A percentile compares a stretch with the other conserved stretches of the same genome.
Conservation (phyloP, 2,329 filamentous ascomycete genomes). For the Botrytis elliptica region DNA sequence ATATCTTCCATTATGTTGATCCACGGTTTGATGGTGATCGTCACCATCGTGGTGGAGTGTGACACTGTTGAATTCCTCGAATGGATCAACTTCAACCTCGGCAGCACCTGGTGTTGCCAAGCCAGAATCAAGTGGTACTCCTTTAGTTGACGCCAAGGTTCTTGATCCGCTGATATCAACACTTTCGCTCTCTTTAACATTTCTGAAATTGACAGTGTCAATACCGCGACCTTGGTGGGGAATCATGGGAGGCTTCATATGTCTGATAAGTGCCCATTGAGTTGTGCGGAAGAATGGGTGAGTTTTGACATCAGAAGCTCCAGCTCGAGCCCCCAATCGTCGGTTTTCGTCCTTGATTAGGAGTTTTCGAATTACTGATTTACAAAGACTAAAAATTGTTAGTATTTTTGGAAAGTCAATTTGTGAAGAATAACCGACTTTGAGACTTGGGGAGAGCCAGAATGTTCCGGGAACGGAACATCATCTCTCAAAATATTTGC, state of each 20-base stretch:
- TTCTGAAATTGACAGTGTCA: conserved; percentile 95
- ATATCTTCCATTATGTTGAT: conserved; percentile 38
- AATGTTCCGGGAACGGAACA: conserved; percentile 90
- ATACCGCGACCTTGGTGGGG: conserved; percentile 86
- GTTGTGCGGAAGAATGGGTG: conserved; percentile 96
- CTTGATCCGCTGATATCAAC: conserved; percentile 72
- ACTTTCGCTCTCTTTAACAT: conserved; percentile 95
- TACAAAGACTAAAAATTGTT: conserved; percentile 71
- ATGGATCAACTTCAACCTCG: conserved; percentile 79
- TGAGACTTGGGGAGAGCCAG: conserved; percentile 79
- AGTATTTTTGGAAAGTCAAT: conserved; percentile 32
- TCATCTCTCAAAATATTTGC: conserved; percentile 96
- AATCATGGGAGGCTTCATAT: conserved; percentile 97
- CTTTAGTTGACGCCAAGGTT: conserved; percentile 57
- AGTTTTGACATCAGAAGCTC: conserved; percentile 92
- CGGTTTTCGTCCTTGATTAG: conserved; percentile 97
- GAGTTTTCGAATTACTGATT: conserved; percentile 92
- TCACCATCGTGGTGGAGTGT: conserved; percentile 96
- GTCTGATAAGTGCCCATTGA: conserved; percentile 93
- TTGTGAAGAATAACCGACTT: conserved; percentile 62
- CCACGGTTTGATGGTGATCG: conserved; percentile 45
- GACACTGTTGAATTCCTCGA: conserved; percentile 98
- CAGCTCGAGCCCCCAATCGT: conserved; percentile 87
- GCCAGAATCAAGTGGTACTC: conserved; percentile 82
- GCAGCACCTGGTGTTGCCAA: conserved; percentile 70